Base-by-base conservation (phyloP, 192 early-diverging fungal species). In the Backusella liffmaniae region DNA sequence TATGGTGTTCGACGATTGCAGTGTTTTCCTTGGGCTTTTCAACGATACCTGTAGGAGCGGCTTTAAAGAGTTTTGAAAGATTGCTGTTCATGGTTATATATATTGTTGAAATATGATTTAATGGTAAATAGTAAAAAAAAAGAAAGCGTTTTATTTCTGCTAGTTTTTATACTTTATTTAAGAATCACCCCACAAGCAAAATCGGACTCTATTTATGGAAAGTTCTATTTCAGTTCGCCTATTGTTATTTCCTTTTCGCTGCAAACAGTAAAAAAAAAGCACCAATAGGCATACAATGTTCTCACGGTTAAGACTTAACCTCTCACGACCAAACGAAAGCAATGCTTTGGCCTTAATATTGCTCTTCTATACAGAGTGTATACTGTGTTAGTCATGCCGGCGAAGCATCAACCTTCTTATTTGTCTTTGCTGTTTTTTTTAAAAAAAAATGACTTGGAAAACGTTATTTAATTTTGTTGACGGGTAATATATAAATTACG, bases 151-250 rank as follows among this genome's bases (percentile, higher is more conserved):
- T 29, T 10, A 13, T 62, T 62, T 29, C 21, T 29, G 7, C 4
- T 12, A 26, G 53, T 62, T 29, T 62, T 29, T 62, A 62, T 62
- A 62, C 8, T 62, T 62, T 62, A 62, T 62, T 62, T 62, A 62
- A 59, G 53, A 59, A 62, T 62, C 56, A 62, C 56, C 56, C 56
- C 56, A 62, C 56, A 62, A 62, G 10, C 23, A 62, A 26, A 62
- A 26, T 4, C 56, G 56, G 56, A 15, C 56, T 62, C 56, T 10
- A 62, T 62, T 62, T 62, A 62, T 29, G 26, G 56, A 62, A 62
- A 62, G 9, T 62, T 62, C 56, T 10, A 62, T 16, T 62, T 29
- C 56, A 62, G 26, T 23, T 10, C 26, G 21, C 26, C 29, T 62
- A 49, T 49, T 49, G 46, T 59, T 59, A 26, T 59, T 59, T 59